These are phyloP conservation scores for Erodium trifolium DNA, from an alignment of 441 rosid species.

Conservation along the genomic window DNA sequence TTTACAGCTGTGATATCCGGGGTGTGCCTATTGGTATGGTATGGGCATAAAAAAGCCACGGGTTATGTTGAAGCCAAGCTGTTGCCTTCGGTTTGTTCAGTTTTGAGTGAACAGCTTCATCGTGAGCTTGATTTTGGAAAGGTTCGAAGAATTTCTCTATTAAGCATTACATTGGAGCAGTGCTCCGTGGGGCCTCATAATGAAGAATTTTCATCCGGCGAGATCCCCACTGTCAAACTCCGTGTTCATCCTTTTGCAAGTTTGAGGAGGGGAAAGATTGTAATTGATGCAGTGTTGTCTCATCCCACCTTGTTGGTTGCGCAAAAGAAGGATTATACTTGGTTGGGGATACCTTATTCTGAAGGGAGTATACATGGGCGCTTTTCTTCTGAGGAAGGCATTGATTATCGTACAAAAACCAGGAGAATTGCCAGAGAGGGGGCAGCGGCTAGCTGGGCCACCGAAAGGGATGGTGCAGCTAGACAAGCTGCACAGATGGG, in stretches of 20 bases:
- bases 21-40: slow-evolving; percentile 82
- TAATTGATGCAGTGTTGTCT: slow-evolving; percentile 78
- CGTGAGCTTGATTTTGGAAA: slow-evolving; percentile 85
- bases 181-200: slow-evolving; percentile 72
- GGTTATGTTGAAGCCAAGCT: slow-evolving; percentile 66
- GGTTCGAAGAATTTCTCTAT: slow-evolving; percentile 78
- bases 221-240: slow-evolving; percentile 76
- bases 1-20: slow-evolving; percentile 71
- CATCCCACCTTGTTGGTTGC: slow-evolving; percentile 62
- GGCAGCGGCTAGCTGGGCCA: slow-evolving; percentile 44
- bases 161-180: slow-evolving; percentile 83
- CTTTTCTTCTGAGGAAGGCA: slow-evolving; percentile 83
- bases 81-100: slow-evolving; percentile 80
- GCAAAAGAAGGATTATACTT: slow-evolving; percentile 84
- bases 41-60: slow-evolving; percentile 60
- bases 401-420: slow-evolving; percentile 84
- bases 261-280: slow-evolving; percentile 84
- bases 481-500: slow-evolving; percentile 78
- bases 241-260: slow-evolving; percentile 79
- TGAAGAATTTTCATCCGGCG: slow-evolving; percentile 89
- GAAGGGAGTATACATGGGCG: slow-evolving; percentile 53
- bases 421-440: slow-evolving; percentile 84
- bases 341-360: slow-evolving; percentile 81
- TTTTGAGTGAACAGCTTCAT: slow-evolving; percentile 66
- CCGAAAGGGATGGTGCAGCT: slow-evolving; percentile 68